Conservation (phyloP, 208 protist species). For the Naegleria fowleri region DNA sequence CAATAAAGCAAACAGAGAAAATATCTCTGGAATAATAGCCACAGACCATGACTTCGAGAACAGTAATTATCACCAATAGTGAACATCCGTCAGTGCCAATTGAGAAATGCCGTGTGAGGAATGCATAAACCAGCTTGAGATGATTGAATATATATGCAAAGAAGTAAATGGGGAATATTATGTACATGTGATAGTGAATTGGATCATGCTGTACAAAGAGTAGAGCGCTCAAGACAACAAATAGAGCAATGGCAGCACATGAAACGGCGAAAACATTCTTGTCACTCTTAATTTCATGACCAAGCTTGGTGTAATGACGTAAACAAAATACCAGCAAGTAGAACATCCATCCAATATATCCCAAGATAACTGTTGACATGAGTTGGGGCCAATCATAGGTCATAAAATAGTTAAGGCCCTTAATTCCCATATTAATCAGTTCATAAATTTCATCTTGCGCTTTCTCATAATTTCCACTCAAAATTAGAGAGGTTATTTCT, state of each 20-base stretch:
- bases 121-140: neutral
- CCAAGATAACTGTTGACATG: neutral
- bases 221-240: neutral
- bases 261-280: neutral
- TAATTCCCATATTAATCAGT: neutral
- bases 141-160: neutral
- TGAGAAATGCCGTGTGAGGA: neutral
- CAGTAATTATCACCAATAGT: neutral
- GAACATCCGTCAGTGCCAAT: neutral
- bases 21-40: conserved; percentile 2
- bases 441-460: neutral
- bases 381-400: conserved; percentile 19
- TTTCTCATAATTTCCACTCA: neutral
- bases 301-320: neutral
- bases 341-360: conserved; percentile 13
- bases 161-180: conserved; percentile 17
- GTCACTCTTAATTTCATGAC: neutral
- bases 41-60: neutral
- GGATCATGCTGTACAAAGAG: neutral
- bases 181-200: neutral
- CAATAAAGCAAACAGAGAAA: conserved; percentile 20
- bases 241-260: neutral
- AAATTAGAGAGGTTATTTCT: neutral
- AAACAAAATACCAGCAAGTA: neutral
- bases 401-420: neutral